These are phyloP conservation scores for Hyaloraphidium curvatum DNA, from an alignment of 192 early-diverging fungal genomes.

Conservation along the genomic window DNA sequence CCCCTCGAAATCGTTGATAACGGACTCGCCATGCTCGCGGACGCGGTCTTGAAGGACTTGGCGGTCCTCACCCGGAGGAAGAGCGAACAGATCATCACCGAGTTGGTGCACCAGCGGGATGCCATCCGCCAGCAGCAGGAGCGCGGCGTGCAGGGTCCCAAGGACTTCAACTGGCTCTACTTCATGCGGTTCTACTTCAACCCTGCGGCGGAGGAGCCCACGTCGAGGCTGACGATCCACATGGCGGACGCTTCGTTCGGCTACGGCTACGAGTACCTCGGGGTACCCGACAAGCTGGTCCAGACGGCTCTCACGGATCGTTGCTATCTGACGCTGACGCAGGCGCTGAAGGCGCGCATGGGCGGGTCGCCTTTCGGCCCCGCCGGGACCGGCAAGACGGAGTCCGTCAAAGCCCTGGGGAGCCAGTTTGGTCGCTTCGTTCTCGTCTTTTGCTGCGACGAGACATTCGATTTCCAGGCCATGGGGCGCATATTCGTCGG, in stretches of 20 bases:
- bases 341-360: slow-evolving; percentile 77
- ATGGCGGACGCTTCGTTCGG: slow-evolving; percentile 89
- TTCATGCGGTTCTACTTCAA: slow-evolving; percentile 90
- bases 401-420: slow-evolving; percentile 95
- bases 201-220: slow-evolving; percentile 34
- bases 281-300: slow-evolving; percentile 87
- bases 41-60: slow-evolving; percentile 79
- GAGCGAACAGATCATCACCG: slow-evolving; percentile 95
- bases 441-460: slow-evolving; percentile 99
- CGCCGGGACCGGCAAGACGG: slow-evolving; percentile 98
- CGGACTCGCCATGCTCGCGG: slow-evolving; percentile 70
- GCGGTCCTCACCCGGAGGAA: slow-evolving; percentile 67
- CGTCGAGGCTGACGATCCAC: slow-evolving; percentile 49
- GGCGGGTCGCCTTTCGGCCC: slow-evolving; percentile 98
- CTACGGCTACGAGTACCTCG: slow-evolving; percentile 98
- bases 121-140: slow-evolving; percentile 49
- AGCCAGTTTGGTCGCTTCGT: slow-evolving; percentile 86
- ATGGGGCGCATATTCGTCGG: slow-evolving; percentile 99
- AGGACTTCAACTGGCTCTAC: slow-evolving; percentile 79
- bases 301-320: slow-evolving; percentile 98
- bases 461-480: slow-evolving; percentile 99
- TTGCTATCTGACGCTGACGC: slow-evolving; percentile 95
- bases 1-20: slow-evolving; percentile 41
- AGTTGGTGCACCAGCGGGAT: slow-evolving; percentile 97
- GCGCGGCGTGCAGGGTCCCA: slow-evolving; percentile 23